Evolutionary conservation across 177 flowering plant species (phyloP).

Genomic region (Vitis hybrid): DNA sequence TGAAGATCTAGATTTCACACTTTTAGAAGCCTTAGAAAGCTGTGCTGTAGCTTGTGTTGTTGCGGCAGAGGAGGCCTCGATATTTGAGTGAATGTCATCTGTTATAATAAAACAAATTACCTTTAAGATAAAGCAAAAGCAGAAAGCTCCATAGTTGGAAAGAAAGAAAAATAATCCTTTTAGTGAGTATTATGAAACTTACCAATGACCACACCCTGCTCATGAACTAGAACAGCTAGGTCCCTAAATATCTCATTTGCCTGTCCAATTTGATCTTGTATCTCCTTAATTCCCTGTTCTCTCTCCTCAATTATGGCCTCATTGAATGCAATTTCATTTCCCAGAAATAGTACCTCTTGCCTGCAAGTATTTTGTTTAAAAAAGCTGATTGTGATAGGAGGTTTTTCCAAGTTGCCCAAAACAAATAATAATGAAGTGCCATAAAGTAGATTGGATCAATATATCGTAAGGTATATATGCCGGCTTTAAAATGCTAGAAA

Average conservation of each 20-base stretch:
- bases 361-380: conserved; percentile 34
- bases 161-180: conserved; percentile 2
- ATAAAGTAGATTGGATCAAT: neutral
- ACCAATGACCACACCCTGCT: conserved; percentile 74
- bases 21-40: conserved; percentile 63
- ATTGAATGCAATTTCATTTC: conserved; percentile 70
- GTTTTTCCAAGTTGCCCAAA: conserved; percentile 2
- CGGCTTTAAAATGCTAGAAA: too few relatives aligned
- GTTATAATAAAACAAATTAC: conserved; percentile 7
- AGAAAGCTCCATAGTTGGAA: neutral
- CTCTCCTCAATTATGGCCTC: conserved; percentile 87
- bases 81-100: conserved; percentile 71
- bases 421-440: neutral
- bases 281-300: conserved; percentile 65
- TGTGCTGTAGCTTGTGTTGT: conserved; percentile 58
- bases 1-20: conserved; percentile 51
- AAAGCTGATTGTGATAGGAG: neutral
- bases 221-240: conserved; percentile 77
- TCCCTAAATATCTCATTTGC: conserved; percentile 58
- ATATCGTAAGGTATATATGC: too few relatives aligned
- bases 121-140: neutral
- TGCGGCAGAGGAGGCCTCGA: conserved; percentile 52
- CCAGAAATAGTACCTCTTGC: conserved; percentile 58
- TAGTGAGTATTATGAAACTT: conserved; percentile 17
- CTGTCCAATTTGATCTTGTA: conserved; percentile 64